Base-by-base conservation (phyloP, 2,329 filamentous ascomycete genomes). In the Aspergillus sp. region DNA sequence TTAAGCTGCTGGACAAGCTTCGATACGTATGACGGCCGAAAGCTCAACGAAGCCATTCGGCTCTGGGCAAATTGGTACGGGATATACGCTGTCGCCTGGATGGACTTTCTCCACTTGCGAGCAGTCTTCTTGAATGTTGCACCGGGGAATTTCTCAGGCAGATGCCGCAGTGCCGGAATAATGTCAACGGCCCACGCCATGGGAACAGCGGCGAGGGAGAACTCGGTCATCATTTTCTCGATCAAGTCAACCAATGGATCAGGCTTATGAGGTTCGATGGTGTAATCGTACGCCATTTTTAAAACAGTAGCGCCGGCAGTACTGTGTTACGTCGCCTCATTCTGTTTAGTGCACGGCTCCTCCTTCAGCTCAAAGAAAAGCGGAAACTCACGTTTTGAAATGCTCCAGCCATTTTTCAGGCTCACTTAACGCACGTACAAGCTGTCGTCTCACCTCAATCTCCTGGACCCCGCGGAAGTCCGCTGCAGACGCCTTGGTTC, bases 141-240 rank as follows among this genome's bases (percentile, higher is more conserved):
- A 0, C 80, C 80, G 3, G 79, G 80, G 20, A 78, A 64, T 75
- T 80, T 80, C 2, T 75, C 69, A 0, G 81, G 80, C 0, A 81
- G 36, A 52, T 66, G 68, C 53, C 45, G 61, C 22, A 69, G 60
- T 1, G 58, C 45, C 3, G 80, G 80, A 1, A 83, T 57, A 0
- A 77, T 65, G 56, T 83, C 79, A 2, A 82, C 79, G 3, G 73
- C 58, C 74, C 74, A 82, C 12, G 66, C 71, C 6, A 79, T 77
- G 2, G 80, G 77, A 0, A 77, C 68, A 4, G 68, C 69, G 3
- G 78, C 75, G 24, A 73, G 65, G 1, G 75, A 69, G 53, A 82
- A 79, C 10, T 78, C 62, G 2, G 65, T 64, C 67, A 81, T 73
- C 7, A 74, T 73, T 32, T 71, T 65, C 11, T 75, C 72, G 1